Base-by-base conservation (phyloP, 1,284 basidiomycete species). In the Ustilago nuda region DNA sequence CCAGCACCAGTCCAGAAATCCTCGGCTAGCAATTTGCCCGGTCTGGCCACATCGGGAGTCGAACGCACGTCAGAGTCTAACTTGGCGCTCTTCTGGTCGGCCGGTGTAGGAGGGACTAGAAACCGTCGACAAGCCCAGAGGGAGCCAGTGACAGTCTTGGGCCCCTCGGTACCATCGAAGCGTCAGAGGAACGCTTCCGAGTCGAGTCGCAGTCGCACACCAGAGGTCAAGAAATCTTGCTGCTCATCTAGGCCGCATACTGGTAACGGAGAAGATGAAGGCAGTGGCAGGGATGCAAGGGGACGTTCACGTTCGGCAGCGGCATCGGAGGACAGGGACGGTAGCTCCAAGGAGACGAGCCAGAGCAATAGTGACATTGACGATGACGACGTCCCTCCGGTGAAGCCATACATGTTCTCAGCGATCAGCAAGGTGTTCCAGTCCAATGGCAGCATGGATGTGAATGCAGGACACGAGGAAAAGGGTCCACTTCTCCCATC, bases 31-130 rank as follows among this genome's bases (percentile, higher is more conserved):
- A 66, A 57, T 27, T 51, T 76, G 64, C 77, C 77, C 3, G 82
- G 72, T 19, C 56, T 85, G 41, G 84, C 83, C 12, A 85, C 84
- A 2, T 75, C 78, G n/a, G 84, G 84, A 9, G 64, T 78, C 27
- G 80, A 78, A 58, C 78, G 84, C n/a, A 85, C 84, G 13, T 85
- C 83, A 5, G 74, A 83, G 23, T 81, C 79, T 35, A 85, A 85
- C 37, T 68, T 85, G 30, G 83, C 84, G 9, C 74, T 84, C 32
- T 82, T 82, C 58, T 85, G 84, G 84, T 81, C 80, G 6, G 84
- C 81, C 3, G 84, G 84, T 15, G 77, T 84, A 4, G 79, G 66
- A 15, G 80, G 78, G 19, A 72, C 80, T 15, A 68, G 83, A n/a
- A 81, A 77, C 8, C 73, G 84, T 32, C 77, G 71, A 35, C 81